Base-by-base conservation (phyloP, 1,284 basidiomycete species). In the Golubevia sp. region DNA sequence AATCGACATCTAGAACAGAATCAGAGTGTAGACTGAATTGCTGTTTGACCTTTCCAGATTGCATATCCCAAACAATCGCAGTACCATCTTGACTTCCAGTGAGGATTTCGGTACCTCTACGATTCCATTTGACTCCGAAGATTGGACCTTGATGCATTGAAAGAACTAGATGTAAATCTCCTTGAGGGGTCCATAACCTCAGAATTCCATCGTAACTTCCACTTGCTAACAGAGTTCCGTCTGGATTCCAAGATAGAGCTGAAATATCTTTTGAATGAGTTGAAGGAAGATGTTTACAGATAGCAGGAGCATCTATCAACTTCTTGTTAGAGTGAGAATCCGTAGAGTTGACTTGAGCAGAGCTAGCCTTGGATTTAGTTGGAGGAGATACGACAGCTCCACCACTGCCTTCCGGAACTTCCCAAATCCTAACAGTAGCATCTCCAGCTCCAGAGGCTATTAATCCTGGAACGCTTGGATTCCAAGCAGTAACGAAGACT, bases 91-190 rank as follows among this genome's bases (percentile, higher is more conserved):
- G 70, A 55, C 73, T 75, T 54, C 76, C 77, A 4, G 79, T 78
- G 18, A 83, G 70, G 27, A 83, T 66, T 68, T 74, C 68, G 52
- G 71, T 80, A 51, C 81, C 81, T 52, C 76, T 75, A 49, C 75
- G 71, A 55, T 83, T 83, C 81, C 81, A 83, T 18, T 74, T 74
- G 20, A 83, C 79, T 48, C 65, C 73, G 62, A 80, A 76, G 63
- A 83, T 78, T n/a, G 81, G 71, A 1, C 81, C 81, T 53, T 82
- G 79, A 55, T 83, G 81, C 81, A 82, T 82, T 2, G 79, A 81
- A 78, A 83, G 78, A 65, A 83, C 81, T 25, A 82, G 71, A 59
- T 80, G 77, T 34, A 83, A 63, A 50, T 83, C 81, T 24, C 81
- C 81, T 49, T 83, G 79, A 4, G 81, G 79, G 5, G 81, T 83